These are phyloP conservation scores for Aspergillus terreus DNA, from an alignment of 2,329 filamentous ascomycete species.

Conservation along the genomic window DNA sequence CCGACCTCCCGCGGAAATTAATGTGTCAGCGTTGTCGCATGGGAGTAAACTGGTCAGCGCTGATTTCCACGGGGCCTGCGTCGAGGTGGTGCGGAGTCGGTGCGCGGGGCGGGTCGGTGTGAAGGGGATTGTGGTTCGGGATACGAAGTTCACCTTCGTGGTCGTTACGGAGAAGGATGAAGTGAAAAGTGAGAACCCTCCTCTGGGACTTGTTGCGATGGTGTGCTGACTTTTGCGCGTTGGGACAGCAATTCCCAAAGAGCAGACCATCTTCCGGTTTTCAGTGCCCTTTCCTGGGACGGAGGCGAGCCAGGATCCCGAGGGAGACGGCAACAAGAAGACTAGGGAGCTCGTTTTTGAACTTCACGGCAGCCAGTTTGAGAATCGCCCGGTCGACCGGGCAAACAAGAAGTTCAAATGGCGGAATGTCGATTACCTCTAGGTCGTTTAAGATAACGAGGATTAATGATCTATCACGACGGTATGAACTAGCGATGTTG, in stretches of 20 bases:
- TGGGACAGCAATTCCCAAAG: conserved; percentile 69
- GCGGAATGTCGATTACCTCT: conserved; percentile 73
- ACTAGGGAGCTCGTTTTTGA: conserved; percentile 67
- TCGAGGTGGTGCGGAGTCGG: conserved; percentile 77
- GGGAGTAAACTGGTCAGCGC: conserved; percentile 69
- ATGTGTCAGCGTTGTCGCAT: conserved; percentile 54
- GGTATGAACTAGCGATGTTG: no score
- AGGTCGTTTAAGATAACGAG: conserved; percentile 30
- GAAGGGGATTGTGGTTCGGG: conserved; percentile 81
- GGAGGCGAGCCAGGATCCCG: conserved; percentile 17
- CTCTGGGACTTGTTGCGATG: background rate
- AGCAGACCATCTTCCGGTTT: conserved; percentile 80
- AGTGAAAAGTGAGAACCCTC: conserved; percentile 56
- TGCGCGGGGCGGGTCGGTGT: conserved; percentile 80
- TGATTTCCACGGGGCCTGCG: conserved; percentile 82
- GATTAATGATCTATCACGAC: background rate
- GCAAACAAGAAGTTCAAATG: conserved; percentile 89
- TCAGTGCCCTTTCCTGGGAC: conserved; percentile 53
- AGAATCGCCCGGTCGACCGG: conserved; percentile 75
- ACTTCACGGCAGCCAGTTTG: conserved; percentile 81
- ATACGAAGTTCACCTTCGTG: conserved; percentile 82
- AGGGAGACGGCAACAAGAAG: conserved; percentile 11
- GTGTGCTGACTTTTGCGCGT: conserved; percentile 1
- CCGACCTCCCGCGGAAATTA: conserved; percentile 8
- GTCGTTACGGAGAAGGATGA: conserved; percentile 69